Evolutionary conservation across 495 filamentous ascomycete species (phyloP).

Genomic region (Tuber borchii): DNA sequence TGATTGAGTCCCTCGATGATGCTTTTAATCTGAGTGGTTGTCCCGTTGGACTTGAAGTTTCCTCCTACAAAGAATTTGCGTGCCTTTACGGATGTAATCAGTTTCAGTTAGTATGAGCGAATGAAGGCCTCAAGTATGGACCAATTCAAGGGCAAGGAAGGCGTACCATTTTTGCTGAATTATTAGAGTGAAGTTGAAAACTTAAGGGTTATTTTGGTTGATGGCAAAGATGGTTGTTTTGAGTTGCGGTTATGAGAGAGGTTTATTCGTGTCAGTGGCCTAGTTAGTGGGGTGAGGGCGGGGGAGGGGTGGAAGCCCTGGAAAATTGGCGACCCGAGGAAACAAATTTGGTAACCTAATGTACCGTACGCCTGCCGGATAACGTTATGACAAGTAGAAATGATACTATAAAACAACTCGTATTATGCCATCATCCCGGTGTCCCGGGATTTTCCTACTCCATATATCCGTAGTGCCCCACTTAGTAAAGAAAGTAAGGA

Average conservation of each 20-base stretch:
- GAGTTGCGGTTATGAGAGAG: background rate
- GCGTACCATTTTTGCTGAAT: constrained; percentile 25
- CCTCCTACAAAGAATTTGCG: constrained; percentile 99
- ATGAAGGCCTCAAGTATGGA: background rate
- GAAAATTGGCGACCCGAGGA: background rate
- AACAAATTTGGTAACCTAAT: background rate
- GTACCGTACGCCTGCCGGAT: background rate
- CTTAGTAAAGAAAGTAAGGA: background rate
- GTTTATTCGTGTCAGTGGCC: background rate
- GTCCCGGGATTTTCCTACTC: background rate
- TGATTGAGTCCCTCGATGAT: constrained; percentile 84
- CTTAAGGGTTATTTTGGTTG: background rate
- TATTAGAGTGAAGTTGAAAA: background rate
- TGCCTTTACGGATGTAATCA: constrained; percentile 41
- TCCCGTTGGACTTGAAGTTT: constrained; percentile 99
- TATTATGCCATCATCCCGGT: background rate
- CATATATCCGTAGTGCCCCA: background rate
- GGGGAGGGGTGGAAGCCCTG: background rate
- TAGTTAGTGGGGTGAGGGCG: background rate
- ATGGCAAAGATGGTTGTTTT: background rate
- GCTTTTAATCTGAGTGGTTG: constrained; percentile 70
- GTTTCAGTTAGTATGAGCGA: background rate
- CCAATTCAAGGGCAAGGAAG: background rate
- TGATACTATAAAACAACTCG: background rate
- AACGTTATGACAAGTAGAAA: background rate